Evolutionary conservation across 768 basidiomycete species (phyloP), one percentile per base, ranked within the genome.

Genomic region (Collybia sordida): DNA sequence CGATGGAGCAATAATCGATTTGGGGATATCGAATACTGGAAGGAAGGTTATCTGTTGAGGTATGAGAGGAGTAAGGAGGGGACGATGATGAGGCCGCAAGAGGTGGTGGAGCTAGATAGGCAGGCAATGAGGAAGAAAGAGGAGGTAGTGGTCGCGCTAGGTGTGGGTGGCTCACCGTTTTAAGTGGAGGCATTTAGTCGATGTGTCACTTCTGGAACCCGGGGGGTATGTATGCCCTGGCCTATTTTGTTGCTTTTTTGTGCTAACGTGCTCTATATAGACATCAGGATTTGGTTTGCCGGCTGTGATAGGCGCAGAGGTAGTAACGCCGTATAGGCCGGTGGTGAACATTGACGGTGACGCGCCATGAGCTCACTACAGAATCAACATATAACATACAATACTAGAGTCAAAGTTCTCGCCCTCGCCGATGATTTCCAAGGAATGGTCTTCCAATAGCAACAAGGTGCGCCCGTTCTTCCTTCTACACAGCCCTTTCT

Each of bases 381-480:
- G 97, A 97, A 4, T 78, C 90, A 21, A n/a, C n/a, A n/a, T n/a
- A n/a, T n/a, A 91, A 95, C 63, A 63, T 93, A 80, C 72, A 69
- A 80, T 62, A 97, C 98, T 55, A 96, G 97, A 51, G 93, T 98
- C 63, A 99, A 99, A 72, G 88, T 93, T 35, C 75, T 97, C 57
- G 71, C 96, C 19, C 69, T 98, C 60, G 96, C 96, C 77, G 97
- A 97, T n/a, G n/a, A n/a, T n/a, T n/a, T n/a, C n/a, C n/a, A n/a
- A n/a, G n/a, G n/a, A n/a, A n/a, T n/a, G n/a, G 98, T 99, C 97
- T 97, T 98, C 11, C 73, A 91, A 25, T 97, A 99, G 75, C 98
- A 95, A 96, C 97, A 98, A 79, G 92, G 92, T 93, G 51, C 43
- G 78, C 63, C 21, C 8, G 23, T n/a, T 34, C 19, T 14, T 5